Evolutionary conservation across 768 basidiomycete genomes (phyloP), one percentile per base, ranked within the genome.

Genomic region (Pleurotus ostreatus): DNA sequence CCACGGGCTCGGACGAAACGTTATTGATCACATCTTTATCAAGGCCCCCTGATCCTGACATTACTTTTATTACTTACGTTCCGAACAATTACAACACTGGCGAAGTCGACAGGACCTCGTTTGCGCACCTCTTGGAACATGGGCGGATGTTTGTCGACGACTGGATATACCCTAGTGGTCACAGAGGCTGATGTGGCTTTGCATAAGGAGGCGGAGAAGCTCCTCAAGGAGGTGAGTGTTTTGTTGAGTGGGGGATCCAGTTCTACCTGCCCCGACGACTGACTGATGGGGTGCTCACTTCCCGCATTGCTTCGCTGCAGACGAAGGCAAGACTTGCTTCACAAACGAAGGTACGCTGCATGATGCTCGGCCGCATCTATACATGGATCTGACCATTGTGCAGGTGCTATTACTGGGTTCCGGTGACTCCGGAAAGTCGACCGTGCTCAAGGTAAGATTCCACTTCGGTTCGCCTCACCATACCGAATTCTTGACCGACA

Each of bases 371-470:
- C 2, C n/a, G 6, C 12, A 1, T 37, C 18, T 2, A 55, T 20
- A 20, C 7, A 22, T 51, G 15, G 58, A 2, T 56, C 30, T 34
- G 25, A 25, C 23, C 15, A 56, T 22, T 59, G 8, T 34, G 8
- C 30, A 94, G 88, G 86, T 97, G 15, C 77, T 98, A 47, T 78
- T 98, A 20, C 78, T 98, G 34, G 94, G 94, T 43, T 94, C 94
- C 37, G 94, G 94, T 22, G 94, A 96, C 67, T 91, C 88, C 23
- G 94, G 94, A 18, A 98, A 97, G 71, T 92, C 89, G 3, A 97
- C 94, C 6, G 80, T 97, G 64, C 79, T 94, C 68, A 94, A 94
- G 78, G 88, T 88, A 59, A 44, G 67, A 23, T 30, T 13, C 30
- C 30, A 34, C 11, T 34, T 4, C 30, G 8, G 30, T 34, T 9